A percentile compares a stretch with the other conserved stretches of the same genome.
These are phyloP conservation scores for Backusella tarrabulga DNA, from an alignment of 192 early-diverging fungal species.

Conservation along the genomic window DNA sequence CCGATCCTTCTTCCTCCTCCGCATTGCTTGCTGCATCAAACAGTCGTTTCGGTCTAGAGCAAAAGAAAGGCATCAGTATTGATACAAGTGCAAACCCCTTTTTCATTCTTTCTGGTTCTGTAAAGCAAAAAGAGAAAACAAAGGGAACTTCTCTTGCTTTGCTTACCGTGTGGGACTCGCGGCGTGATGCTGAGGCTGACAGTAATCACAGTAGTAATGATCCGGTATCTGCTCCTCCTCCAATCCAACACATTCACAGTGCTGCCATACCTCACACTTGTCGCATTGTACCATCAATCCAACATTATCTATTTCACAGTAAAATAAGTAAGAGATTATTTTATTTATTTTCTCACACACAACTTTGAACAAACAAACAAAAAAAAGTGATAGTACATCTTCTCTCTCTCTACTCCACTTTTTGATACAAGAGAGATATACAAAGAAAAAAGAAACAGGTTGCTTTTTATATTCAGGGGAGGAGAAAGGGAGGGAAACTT, in stretches of 20 bases:
- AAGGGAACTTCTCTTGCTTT: background rate
- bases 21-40: background rate
- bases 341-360: background rate
- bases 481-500: slow-evolving; percentile 15
- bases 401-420: background rate
- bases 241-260: slow-evolving; percentile 88
- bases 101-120: background rate
- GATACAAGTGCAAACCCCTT: no score
- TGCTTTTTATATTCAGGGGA: background rate
- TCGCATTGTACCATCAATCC: slow-evolving; percentile 94
- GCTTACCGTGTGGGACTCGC: slow-evolving; percentile 41
- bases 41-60: background rate
- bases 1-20: background rate
- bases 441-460: slow-evolving; percentile 12
- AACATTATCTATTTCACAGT: slow-evolving; percentile 44
- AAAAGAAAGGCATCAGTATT: no score
- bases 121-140: background rate
- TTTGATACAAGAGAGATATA: background rate
- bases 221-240: slow-evolving; percentile 77
- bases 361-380: background rate
- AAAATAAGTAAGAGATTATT: background rate
- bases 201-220: slow-evolving; percentile 92
- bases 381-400: background rate
- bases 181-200: slow-evolving; percentile 78
- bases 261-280: slow-evolving; percentile 91